A percentile compares a stretch with the other conserved stretches of the same genome.
Evolutionary conservation across 768 basidiomycete genomes (phyloP).

Genomic region (Xanthoconium stramineum): DNA sequence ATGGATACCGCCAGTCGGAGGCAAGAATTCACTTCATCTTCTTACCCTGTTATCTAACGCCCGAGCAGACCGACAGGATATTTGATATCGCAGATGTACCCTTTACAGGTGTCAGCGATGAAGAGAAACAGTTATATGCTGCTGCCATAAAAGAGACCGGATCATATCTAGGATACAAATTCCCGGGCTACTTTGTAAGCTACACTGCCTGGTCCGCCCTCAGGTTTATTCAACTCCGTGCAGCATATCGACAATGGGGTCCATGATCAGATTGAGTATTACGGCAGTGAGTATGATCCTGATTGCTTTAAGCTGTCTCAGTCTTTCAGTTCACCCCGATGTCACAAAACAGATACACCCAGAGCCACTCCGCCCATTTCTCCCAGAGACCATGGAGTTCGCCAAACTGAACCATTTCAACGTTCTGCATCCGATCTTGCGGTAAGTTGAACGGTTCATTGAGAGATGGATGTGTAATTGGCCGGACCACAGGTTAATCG

Average conservation of each 20-base stretch:
- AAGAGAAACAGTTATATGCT: conserved; percentile 43
- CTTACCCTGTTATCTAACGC: conserved; percentile 27
- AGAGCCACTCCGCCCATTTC: conserved; percentile 43
- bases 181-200: conserved; percentile 45
- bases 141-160: conserved; percentile 42
- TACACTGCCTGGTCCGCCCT: background rate
- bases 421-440: conserved; percentile 47
- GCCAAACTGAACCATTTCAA: conserved; percentile 49
- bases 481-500: conserved; percentile 38
- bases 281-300: conserved; percentile 46
- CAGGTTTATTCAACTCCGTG: background rate
- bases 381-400: conserved; percentile 52
- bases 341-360: conserved; percentile 49
- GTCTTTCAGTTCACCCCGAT: conserved; percentile 47
- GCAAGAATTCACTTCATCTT: conserved; percentile 11
- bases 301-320: background rate
- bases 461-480: background rate
- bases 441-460: conserved; percentile 24
- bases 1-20: conserved; percentile 39
- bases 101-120: conserved; percentile 38
- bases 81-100: conserved; percentile 49
- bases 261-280: conserved; percentile 60
- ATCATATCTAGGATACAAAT: conserved; percentile 54
- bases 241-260: conserved; percentile 64
- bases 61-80: conserved; percentile 41